Conservation (phyloP, 345 rosid species). For the Gossypioides kirkii region DNA sequence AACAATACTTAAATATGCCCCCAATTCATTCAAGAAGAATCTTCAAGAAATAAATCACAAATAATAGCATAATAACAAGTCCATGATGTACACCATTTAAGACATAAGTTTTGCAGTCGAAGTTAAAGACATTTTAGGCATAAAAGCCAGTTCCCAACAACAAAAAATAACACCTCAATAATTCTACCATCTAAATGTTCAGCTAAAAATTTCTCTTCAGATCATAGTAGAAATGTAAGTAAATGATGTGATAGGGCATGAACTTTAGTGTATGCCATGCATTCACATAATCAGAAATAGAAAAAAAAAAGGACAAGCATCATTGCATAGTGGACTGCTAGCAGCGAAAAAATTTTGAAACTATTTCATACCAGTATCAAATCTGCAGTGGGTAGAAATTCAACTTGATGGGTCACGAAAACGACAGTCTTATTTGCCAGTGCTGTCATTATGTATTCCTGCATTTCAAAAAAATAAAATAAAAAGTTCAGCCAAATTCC, state of each 20-base stretch:
- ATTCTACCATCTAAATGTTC: neutral
- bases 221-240: neutral
- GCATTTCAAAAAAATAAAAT: conserved; percentile 32
- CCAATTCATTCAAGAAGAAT: neutral
- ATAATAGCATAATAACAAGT: neutral
- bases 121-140: neutral
- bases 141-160: neutral
- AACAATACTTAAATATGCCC: neutral
- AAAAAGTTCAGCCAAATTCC: conserved; percentile 19
- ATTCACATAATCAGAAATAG: neutral
- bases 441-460: conserved; percentile 94
- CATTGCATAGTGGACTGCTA: neutral
- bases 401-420: conserved; percentile 99
- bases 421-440: conserved; percentile 80
- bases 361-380: conserved; percentile 72
- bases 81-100: neutral
- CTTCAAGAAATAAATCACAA: neutral
- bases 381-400: conserved; percentile 93
- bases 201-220: neutral
- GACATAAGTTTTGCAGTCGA: neutral
- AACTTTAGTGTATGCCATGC: neutral
- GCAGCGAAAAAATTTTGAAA: conserved; percentile 19
- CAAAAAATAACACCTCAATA: neutral
- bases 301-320: neutral
- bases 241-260: neutral